Base-by-base conservation (phyloP, 2,329 filamentous ascomycete species). In the Sporothrix variecibatus region DNA sequence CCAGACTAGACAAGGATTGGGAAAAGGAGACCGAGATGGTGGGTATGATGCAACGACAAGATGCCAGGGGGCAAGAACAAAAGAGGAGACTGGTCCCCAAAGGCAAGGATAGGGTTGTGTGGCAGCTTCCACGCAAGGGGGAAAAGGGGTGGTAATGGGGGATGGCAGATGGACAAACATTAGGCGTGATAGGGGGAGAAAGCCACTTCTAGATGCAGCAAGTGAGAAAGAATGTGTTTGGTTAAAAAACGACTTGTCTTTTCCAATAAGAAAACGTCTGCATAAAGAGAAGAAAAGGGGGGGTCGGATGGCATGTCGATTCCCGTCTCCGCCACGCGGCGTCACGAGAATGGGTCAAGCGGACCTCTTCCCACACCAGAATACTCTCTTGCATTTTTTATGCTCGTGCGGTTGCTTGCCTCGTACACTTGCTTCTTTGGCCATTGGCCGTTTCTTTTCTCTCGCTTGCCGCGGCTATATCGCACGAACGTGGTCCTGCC, bases 1-100 rank as follows among this genome's bases (percentile, higher is more conserved):
- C 53, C 49, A 71, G 56, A 71, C 73, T 74, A 74, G 53, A 62
- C 43, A 68, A 51, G 73, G 69, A 67, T 49, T 26, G 62, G 69
- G 51, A 49, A 65, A 58, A 28, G 28, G 58, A 64, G 60, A 40
- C 31, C 49, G n/a, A 46, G 28, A 67, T 71, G 68, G 68, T 49
- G 60, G 38, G 68, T 71, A 31, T 56, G 26, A 60, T 68, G 26
- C n/a, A 53, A 58, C 69, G 40, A 58, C 46, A 56, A 58, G 60
- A 58, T 38, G 17, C 71, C 43, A 53, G 60, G 58, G 40, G 3
- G 17, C 53, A 20, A 26, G 15, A 23, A 34, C 28, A 38, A 60
- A 40, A 49, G 64, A 38, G 70, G 28, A 46, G 53, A 34, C 64
- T 70, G 43, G 23, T 17, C 23, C 64, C 70, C 64, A n/a, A 38